Base-by-base conservation (phyloP, 192 early-diverging fungal species). In the Mortierella alpina region DNA sequence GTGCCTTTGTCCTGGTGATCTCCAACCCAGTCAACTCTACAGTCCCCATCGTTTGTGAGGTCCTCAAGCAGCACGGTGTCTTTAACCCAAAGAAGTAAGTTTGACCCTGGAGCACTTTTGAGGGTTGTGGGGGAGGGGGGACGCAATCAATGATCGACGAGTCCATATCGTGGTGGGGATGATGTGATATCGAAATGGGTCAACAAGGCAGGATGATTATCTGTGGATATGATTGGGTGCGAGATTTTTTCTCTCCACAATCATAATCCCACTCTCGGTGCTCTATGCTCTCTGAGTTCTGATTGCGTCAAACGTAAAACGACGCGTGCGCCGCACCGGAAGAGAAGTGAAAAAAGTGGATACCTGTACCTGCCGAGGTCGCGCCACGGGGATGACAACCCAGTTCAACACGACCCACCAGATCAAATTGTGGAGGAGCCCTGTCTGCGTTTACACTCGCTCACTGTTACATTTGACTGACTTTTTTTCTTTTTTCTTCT, bases 1-100 rank as follows among this genome's bases (percentile, higher is more conserved):
- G 90, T 55, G 97, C 96, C 44, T 88, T 94, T 83, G 71, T 95
- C 70, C 88, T 93, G 52, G 86, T 98, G 68, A 98, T 98, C 82
- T 91, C 96, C 59, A 98, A 98, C 91, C 96, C 96, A 15, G 96
- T 98, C 76, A 98, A 98, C 92, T 96, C 95, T 39, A 98, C 96
- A 54, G 95, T 98, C n/a, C 95, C 96, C 56, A 98, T 98, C 75
- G 90, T 95, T 83, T 92, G 94, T 56, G 95, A 98, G 88, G 92
- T 94, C 45, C 91, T 95, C 75, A 96, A 96, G 90, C 91, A 94
- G 86, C 86, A 88, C 63, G 89, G 89, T 61, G 92, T 93, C 54
- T 98, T 94, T 84, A 90, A 98, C 84, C 92, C 95, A 42, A 88
- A 85, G 75, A 89, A 69, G 84, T 86, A 82, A 81, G 63, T 55